Base-by-base conservation (phyloP, 2,329 filamentous ascomycete species). In the Incumbomyces lentus region DNA sequence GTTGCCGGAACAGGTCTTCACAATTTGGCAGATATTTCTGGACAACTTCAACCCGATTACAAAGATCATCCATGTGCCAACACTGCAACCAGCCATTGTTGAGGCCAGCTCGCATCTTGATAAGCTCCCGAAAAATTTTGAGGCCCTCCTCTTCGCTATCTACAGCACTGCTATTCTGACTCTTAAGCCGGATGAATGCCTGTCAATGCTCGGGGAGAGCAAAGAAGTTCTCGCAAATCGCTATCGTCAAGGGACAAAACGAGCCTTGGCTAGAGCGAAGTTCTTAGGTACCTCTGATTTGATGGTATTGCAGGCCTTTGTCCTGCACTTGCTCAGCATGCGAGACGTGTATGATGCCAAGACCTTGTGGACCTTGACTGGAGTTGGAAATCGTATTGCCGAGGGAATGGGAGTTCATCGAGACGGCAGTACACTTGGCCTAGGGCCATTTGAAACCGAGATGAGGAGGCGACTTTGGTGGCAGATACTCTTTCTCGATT, bases 1-100 rank as follows among this genome's bases (percentile, higher is more conserved):
- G 3, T 47, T 43, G 6, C 40, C 55, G 12, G 48, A 52, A 14
- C 47, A 57, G 30, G 75, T 84, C 19, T 80, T 85, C 56, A 73
- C 74, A 42, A 70, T 90, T 4, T 90, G 85, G 85, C 81, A 87
- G 59, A 69, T 78, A 7, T 88, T 82, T 53, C 66, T 87, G 5
- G 79, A 86, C 40, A 80, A 85, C 50, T 79, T 89, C 46, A 84
- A 89, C 56, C 84, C 84, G 0, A 61, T 87, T 38, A 77, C 79
- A 54, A 89, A 88, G 59, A 58, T 80, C 38, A 78, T 86, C 18
- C 85, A 90, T 59, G 74, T 82, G 1, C 84, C 84, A 0, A 79
- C 79, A 0, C 62, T 86, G 3, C 80, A 87, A 56, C 73, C 75
- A 2, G 73, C 75, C 38, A 68, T 88, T 6, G 71, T 83, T 32